These are phyloP conservation scores for Agrocybe praecox DNA, from an alignment of 768 basidiomycete genomes.

Conservation along the genomic window DNA sequence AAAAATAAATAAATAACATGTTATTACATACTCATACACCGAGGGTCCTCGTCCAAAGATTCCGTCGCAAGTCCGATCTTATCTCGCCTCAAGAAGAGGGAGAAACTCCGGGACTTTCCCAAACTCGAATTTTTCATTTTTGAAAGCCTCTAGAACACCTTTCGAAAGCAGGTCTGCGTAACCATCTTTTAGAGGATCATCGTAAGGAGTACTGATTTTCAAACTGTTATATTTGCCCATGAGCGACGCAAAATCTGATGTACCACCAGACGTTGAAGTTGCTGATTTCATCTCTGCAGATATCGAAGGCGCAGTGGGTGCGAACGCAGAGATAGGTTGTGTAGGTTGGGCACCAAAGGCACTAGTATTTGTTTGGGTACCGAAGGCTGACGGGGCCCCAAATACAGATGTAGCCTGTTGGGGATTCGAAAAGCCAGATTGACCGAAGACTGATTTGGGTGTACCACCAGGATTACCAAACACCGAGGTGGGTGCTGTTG, in stretches of 20 bases:
- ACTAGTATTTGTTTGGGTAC: background rate
- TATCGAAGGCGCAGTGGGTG: constrained; percentile 5
- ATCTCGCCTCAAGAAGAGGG: constrained; percentile 53
- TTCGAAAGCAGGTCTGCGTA: constrained; percentile 60
- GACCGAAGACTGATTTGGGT: constrained; percentile 15
- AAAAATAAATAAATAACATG: background rate
- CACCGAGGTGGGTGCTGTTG: background rate
- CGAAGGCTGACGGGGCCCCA: constrained; percentile 17
- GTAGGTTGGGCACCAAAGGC: constrained; percentile 1
- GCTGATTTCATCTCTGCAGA: constrained; percentile 9
- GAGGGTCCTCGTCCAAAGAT: background rate
- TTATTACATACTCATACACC: background rate
- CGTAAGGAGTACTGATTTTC: constrained; percentile 57
- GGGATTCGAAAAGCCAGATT: constrained; percentile 18
- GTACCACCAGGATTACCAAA: background rate
- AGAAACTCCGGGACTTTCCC: constrained; percentile 73
- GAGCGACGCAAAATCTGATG: constrained; percentile 7
- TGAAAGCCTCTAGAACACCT: constrained; percentile 54
- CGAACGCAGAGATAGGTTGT: constrained; percentile 12
- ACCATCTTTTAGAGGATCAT: constrained; percentile 54
- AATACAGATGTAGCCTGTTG: constrained; percentile 20
- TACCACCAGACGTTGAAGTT: background rate
- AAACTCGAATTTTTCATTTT: constrained; percentile 62
- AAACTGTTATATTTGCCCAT: constrained; percentile 26
- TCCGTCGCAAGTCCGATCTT: background rate